Base-by-base conservation (phyloP, 2,329 filamentous ascomycete genomes). In the Diatrype stigma region DNA sequence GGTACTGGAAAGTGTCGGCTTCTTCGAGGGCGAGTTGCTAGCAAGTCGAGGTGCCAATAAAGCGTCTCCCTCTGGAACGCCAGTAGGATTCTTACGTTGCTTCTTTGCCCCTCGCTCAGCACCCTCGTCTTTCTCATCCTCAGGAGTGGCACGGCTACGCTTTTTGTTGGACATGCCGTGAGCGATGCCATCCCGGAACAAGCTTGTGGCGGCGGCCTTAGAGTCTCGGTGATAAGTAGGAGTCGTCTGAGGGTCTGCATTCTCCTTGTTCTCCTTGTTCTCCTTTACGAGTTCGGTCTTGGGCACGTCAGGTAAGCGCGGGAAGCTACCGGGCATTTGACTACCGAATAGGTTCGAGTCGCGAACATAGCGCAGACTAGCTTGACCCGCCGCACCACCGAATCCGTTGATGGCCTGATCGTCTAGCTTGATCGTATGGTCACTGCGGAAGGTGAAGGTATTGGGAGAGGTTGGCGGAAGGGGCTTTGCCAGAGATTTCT, bases 131-230 rank as follows among this genome's bases (percentile, higher is more conserved):
- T 73, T 66, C 47, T 78, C 76, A 49, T 81, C 79, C 40, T 82
- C 80, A 45, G 75, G 76, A 48, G 69, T 77, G 16, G 77, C 76
- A n/a, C 83, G 76, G 59, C 79, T 76, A 23, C 84, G 79, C 69
- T 85, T 87, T 74, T 87, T 86, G 70, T 82, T 86, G 7, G 73
- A 67, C 69, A 87, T 79, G 17, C 84, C 84, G 58, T 86, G 84
- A 3, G 80, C 74, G 35, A 82, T 75, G 37, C 75, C 74, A n/a
- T 67, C 60, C 22, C 16, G 23, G 19, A 19, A 17, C 40, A 21
- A n/a, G n/a, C 21, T 16, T 28, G 22, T 3, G 47, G 37, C 54
- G 3, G 21, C 10, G 8, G 37, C 12, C 19, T 40, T 40, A 17
- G 37, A 40, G 12, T 19, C 21, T 23, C 21, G 22, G 22, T 7